Conservation (phyloP, 202 grass and related monocot genomes). For the Setaria viridis region DNA sequence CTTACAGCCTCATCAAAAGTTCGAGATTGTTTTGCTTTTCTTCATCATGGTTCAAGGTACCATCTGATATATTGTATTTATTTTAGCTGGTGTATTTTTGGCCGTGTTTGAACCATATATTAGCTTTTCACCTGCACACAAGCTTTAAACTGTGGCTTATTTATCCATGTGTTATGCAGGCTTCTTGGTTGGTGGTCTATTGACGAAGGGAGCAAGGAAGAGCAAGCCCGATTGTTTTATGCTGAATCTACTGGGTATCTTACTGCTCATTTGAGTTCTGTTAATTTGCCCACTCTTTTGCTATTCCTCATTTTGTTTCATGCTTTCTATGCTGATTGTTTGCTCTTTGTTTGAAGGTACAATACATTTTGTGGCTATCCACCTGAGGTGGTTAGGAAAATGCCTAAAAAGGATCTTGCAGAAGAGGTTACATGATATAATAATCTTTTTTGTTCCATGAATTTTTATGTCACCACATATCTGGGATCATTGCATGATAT, state of each 20-base stretch:
- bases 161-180: slow-evolving; percentile 55
- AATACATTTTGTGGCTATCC: slow-evolving; percentile 98
- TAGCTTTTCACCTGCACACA: slow-evolving; percentile 18
- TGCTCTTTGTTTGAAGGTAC: slow-evolving; percentile 69
- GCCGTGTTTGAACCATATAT: slow-evolving; percentile 13
- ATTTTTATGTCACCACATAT: not conserved
- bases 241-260: slow-evolving; percentile 75
- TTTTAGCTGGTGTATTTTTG: slow-evolving; percentile 28
- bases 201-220: slow-evolving; percentile 92
- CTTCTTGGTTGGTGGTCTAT: slow-evolving; percentile 99
- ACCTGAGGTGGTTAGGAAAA: slow-evolving; percentile 96
- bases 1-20: slow-evolving; percentile 69
- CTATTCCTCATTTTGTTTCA: slow-evolving; percentile 1
- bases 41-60: slow-evolving; percentile 97
- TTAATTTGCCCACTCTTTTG: slow-evolving; percentile 17
- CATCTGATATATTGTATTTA: slow-evolving; percentile 19
- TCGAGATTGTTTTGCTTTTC: slow-evolving; percentile 85
- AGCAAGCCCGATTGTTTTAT: slow-evolving; percentile 83
- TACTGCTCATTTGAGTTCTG: slow-evolving; percentile 17
- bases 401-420: slow-evolving; percentile 96
- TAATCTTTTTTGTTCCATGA: slow-evolving; percentile 6
- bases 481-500: not conserved
- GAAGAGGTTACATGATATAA: slow-evolving; percentile 70
- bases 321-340: slow-evolving; percentile 50
- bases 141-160: slow-evolving; percentile 23